Evolutionary conservation across 352 stramenopile genomes (phyloP).

Genomic region (Globisporangium cylindrosporum): DNA sequence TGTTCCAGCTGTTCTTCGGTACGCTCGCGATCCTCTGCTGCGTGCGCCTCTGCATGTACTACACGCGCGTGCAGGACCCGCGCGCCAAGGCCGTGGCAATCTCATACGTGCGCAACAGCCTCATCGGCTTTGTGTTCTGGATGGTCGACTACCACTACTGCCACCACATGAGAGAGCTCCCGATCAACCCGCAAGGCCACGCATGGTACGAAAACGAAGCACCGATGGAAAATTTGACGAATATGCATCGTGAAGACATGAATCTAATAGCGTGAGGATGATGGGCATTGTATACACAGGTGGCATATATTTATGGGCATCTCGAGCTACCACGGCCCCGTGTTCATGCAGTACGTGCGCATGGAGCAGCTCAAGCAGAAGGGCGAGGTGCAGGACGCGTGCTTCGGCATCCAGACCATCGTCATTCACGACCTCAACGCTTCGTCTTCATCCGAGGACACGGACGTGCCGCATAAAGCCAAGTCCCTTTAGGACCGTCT

Average conservation of each 20-base stretch:
- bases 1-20: constrained; percentile 80
- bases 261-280: not conserved
- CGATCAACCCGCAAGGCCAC: constrained; percentile 76
- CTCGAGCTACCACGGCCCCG: constrained; percentile 68
- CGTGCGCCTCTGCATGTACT: constrained; percentile 56
- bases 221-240: not conserved
- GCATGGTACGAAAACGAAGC: constrained; percentile 48
- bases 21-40: constrained; percentile 49
- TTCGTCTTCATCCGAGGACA: not conserved
- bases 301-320: constrained; percentile 86
- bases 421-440: constrained; percentile 34
- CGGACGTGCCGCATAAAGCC: constrained; percentile 3
- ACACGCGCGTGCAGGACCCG: constrained; percentile 52
- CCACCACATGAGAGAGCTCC: constrained; percentile 43
- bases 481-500: constrained; percentile 12
- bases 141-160: constrained; percentile 85
- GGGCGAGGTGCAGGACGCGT: constrained; percentile 43
- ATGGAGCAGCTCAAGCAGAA: constrained; percentile 75
- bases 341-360: constrained; percentile 87
- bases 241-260: not conserved
- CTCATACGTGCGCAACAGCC: constrained; percentile 56
- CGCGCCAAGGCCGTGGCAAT: constrained; percentile 51
- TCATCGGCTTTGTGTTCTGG: constrained; percentile 71
- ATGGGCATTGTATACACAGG: constrained; percentile 21
- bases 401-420: constrained; percentile 68